Conservation (phyloP, 139 green algal species). For the Chlorella ohadii region DNA sequence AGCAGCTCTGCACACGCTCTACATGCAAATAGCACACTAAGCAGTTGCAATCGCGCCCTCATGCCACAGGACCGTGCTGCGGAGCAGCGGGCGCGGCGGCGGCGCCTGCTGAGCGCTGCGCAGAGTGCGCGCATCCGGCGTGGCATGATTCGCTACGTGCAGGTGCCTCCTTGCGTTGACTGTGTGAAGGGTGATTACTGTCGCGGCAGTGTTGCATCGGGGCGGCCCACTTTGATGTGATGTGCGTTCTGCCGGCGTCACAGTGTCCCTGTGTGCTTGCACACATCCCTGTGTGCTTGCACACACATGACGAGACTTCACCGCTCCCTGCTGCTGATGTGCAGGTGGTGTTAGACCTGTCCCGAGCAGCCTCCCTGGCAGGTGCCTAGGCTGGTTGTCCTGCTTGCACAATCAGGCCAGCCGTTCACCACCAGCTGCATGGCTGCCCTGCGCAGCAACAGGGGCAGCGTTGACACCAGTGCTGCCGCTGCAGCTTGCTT, state of each 20-base stretch:
- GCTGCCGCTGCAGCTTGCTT: too few species aligned
- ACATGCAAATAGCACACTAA: background rate
- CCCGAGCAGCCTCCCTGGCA: slow-evolving; percentile 55
- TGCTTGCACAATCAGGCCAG: too few species aligned
- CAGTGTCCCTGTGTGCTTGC: too few species aligned
- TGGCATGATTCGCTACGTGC: slow-evolving; percentile 94
- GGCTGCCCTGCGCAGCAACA: too few species aligned
- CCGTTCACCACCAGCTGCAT: too few species aligned
- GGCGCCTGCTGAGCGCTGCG: slow-evolving; percentile 60
- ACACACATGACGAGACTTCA: too few species aligned
- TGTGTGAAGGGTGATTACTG: too few species aligned
- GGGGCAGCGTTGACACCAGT: too few species aligned
- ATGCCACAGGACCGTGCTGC: slow-evolving; percentile 64
- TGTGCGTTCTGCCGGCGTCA: too few species aligned
- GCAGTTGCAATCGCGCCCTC: background rate
- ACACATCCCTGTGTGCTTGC: too few species aligned
- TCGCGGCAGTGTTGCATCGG: too few species aligned
- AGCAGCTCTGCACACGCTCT: background rate
- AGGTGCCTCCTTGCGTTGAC: slow-evolving; percentile 50
- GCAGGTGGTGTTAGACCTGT: slow-evolving; percentile 84
- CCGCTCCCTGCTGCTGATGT: background rate
- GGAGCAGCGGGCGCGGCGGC: slow-evolving; percentile 72
- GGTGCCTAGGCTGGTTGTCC: background rate
- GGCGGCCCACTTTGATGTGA: too few species aligned
- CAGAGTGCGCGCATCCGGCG: slow-evolving; percentile 78